Percentiles rank a stretch among this genome's conserved stretches.
These are phyloP conservation scores for Backusella liffmaniae DNA, from an alignment of 192 early-diverging fungal genomes.

Conservation along the genomic window DNA sequence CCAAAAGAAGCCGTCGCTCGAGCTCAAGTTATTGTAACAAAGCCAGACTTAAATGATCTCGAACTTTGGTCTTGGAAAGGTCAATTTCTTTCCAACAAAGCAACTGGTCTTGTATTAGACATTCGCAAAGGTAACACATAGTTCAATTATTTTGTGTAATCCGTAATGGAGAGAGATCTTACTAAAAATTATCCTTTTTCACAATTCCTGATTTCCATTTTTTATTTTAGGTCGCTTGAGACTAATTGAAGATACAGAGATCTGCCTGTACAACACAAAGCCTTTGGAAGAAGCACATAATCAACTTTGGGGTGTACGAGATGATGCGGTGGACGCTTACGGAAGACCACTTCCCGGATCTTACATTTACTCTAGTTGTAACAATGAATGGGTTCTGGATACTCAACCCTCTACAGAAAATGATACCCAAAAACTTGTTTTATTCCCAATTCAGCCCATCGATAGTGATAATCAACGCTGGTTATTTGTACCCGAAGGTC, in stretches of 20 bases:
- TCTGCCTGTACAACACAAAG: slow-evolving; percentile 31
- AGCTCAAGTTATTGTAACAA: slow-evolving; percentile 23
- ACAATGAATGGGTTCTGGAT: slow-evolving; percentile 37
- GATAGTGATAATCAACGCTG: slow-evolving; percentile 35
- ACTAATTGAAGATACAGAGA: slow-evolving; percentile 42
- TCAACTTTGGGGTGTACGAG: slow-evolving; percentile 29
- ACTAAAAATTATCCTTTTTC: background rate
- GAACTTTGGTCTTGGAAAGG: slow-evolving; percentile 37
- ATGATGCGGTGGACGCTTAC: slow-evolving; percentile 12
- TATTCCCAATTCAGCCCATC: slow-evolving; percentile 28
- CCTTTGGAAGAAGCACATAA: slow-evolving; percentile 26
- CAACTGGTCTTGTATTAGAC: slow-evolving; percentile 27
- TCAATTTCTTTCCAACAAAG: slow-evolving; percentile 30
- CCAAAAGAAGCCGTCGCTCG: slow-evolving; percentile 1
- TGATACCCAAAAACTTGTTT: slow-evolving; percentile 17
- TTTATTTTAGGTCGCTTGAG: slow-evolving; percentile 35
- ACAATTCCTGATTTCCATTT: background rate
- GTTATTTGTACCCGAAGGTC: slow-evolving; percentile 24
- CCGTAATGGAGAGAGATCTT: background rate
- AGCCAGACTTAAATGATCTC: slow-evolving; percentile 8
- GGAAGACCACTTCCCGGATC: slow-evolving; percentile 22
- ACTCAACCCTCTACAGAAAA: slow-evolving; percentile 5
- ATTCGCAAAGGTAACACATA: slow-evolving; percentile 36
- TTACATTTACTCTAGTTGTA: slow-evolving; percentile 26
- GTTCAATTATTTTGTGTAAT: background rate